A percentile compares a stretch with the other conserved stretches of the same genome.
These are phyloP conservation scores for Podospora appendiculata DNA, from an alignment of 495 filamentous ascomycete species.

Conservation along the genomic window DNA sequence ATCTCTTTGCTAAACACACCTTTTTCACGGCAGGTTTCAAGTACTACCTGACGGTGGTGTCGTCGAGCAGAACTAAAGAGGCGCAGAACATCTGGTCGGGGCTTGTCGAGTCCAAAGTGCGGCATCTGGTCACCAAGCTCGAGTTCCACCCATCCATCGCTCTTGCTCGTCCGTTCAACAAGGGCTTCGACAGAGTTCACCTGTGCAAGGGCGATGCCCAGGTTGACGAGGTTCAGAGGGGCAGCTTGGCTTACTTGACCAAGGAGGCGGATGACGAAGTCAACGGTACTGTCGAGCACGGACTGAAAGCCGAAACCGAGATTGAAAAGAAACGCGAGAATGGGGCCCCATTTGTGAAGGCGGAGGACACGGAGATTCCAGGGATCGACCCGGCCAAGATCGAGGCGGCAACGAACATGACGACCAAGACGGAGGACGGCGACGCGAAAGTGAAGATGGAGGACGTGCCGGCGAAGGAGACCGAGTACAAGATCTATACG, in stretches of 20 bases:
- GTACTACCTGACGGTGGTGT: constrained; percentile 85
- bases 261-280: constrained; percentile 52
- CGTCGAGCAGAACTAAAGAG: constrained; percentile 79
- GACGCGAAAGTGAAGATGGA: constrained; percentile 12
- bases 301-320: constrained; percentile 33
- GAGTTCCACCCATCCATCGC: constrained; percentile 68
- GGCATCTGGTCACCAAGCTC: constrained; percentile 71
- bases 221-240: constrained; percentile 56
- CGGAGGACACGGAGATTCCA: constrained; percentile 47
- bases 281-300: constrained; percentile 18
- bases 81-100: constrained; percentile 83
- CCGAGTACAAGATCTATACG: constrained; percentile 17
- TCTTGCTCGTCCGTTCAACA: constrained; percentile 85
- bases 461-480: constrained; percentile 15
- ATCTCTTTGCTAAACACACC: constrained; percentile 76
- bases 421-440: constrained; percentile 6
- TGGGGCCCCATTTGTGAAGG: constrained; percentile 22
- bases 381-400: constrained; percentile 26
- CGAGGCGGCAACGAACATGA: constrained; percentile 36
- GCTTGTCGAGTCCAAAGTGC: constrained; percentile 85
- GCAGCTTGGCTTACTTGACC: constrained; percentile 60
- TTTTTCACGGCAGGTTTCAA: constrained; percentile 92
- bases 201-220: constrained; percentile 63
- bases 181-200: constrained; percentile 80
- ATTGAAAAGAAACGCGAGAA: constrained; percentile 9